These are phyloP conservation scores for Melocanna baccifera DNA, from an alignment of 176 grass and related monocot genomes.

Conservation along the genomic window DNA sequence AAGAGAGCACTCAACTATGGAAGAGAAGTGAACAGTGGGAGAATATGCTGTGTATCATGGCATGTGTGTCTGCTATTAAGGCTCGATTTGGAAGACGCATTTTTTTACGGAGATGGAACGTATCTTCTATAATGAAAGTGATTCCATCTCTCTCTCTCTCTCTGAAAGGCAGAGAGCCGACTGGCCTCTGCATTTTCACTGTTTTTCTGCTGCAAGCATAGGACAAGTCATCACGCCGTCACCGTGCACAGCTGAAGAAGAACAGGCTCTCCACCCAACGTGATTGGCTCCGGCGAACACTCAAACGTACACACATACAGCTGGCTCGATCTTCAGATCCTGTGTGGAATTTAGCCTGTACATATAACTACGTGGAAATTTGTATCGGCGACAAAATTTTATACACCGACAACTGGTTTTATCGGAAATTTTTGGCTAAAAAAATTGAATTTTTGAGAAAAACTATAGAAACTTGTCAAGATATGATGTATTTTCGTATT, in stretches of 20 bases:
- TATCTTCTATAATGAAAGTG: too few relatives aligned
- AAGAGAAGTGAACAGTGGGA: background rate
- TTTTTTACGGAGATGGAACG: too few relatives aligned
- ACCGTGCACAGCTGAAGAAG: background rate
- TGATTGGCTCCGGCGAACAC: slow-evolving; percentile 1
- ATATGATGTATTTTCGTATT: too few relatives aligned
- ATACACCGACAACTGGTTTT: too few relatives aligned
- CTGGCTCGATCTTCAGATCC: background rate
- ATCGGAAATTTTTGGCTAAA: too few relatives aligned
- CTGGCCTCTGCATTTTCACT: background rate
- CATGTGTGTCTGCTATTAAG: too few relatives aligned
- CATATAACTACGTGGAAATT: too few relatives aligned
- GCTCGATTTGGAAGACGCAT: too few relatives aligned
- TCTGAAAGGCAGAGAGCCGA: background rate
- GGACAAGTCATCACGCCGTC: background rate
- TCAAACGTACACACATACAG: background rate
- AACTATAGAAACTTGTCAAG: too few relatives aligned
- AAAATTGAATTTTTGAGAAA: too few relatives aligned
- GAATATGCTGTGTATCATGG: too few relatives aligned
- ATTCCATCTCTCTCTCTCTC: background rate
- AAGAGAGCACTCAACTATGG: background rate
- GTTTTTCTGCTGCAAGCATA: background rate
- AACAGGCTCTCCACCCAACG: background rate
- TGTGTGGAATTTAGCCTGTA: background rate
- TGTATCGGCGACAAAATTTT: too few relatives aligned